Evolutionary conservation across 352 stramenopile genomes (phyloP).

Genomic region (Phytophthora constricta): DNA sequence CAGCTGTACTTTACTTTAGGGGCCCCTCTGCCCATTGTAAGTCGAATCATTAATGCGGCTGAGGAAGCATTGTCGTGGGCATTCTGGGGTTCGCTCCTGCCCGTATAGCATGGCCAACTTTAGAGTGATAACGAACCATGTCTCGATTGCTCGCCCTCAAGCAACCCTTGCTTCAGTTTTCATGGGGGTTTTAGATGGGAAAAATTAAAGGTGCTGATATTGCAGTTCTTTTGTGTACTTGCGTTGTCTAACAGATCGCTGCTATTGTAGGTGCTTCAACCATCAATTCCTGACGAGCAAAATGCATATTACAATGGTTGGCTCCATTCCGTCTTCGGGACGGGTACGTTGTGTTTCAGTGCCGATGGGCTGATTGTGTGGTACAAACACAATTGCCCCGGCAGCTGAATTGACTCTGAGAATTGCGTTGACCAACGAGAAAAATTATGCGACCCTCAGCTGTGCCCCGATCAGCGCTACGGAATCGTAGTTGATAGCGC

Average conservation of each 20-base stretch:
- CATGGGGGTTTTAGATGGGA: neutral
- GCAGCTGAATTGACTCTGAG: constrained; percentile 26
- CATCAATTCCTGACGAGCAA: neutral
- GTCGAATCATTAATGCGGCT: neutral
- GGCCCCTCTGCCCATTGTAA: neutral
- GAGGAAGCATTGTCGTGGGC: neutral
- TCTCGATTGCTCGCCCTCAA: neutral
- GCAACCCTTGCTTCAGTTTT: neutral
- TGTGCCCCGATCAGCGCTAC: neutral
- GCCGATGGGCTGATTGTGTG: constrained; percentile 23
- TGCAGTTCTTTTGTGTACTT: neutral
- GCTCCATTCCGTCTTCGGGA: constrained; percentile 18
- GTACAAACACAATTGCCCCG: constrained; percentile 16
- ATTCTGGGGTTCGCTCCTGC: neutral
- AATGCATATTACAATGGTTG: constrained; percentile 30
- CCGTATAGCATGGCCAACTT: too few relatives aligned
- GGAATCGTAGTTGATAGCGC: constrained; percentile 10
- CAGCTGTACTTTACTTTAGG: neutral
- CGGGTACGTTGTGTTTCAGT: constrained; percentile 15
- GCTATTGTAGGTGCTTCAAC: neutral
- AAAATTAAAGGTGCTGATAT: neutral
- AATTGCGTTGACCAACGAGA: neutral
- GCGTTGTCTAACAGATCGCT: neutral
- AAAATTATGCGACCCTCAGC: neutral
- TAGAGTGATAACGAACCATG: neutral